Evolutionary conservation across 176 grass and related monocot species (phyloP).

Genomic region (Dendrocalamus sinicus): DNA sequence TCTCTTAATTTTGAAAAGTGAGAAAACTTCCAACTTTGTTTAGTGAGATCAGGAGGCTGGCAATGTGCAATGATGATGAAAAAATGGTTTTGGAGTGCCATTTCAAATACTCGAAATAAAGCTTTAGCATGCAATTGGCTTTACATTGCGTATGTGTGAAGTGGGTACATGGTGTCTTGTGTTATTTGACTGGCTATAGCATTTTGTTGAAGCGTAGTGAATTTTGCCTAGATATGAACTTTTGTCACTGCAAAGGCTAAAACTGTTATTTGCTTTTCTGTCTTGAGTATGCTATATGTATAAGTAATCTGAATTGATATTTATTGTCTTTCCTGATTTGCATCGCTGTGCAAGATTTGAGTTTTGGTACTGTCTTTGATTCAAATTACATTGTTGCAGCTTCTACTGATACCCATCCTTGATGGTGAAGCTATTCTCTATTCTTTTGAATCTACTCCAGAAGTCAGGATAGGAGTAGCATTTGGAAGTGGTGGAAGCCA

Average conservation of each 20-base stretch:
- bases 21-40: not conserved
- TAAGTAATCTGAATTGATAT: not conserved
- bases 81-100: not conserved
- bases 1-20: constrained; percentile 7
- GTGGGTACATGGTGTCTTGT: not conserved
- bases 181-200: not conserved
- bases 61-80: not conserved
- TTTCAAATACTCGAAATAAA: constrained; percentile 27
- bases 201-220: not conserved
- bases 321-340: not conserved
- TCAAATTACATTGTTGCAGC: constrained; percentile 59
- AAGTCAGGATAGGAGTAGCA: constrained; percentile 89
- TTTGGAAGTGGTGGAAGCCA: constrained; percentile 92
- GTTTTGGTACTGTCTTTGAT: constrained; percentile 23
- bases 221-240: not conserved
- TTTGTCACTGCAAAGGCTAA: not conserved
- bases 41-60: constrained; percentile 1
- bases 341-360: constrained; percentile 26
- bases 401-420: constrained; percentile 89
- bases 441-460: constrained; percentile 90
- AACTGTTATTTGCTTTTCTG: not conserved
- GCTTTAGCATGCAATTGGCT: constrained; percentile 2
- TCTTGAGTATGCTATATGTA: constrained; percentile 3
- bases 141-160: not conserved
- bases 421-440: constrained; percentile 96